Base-by-base conservation (phyloP, 148 eudicot species). In the Chenopodium album region DNA sequence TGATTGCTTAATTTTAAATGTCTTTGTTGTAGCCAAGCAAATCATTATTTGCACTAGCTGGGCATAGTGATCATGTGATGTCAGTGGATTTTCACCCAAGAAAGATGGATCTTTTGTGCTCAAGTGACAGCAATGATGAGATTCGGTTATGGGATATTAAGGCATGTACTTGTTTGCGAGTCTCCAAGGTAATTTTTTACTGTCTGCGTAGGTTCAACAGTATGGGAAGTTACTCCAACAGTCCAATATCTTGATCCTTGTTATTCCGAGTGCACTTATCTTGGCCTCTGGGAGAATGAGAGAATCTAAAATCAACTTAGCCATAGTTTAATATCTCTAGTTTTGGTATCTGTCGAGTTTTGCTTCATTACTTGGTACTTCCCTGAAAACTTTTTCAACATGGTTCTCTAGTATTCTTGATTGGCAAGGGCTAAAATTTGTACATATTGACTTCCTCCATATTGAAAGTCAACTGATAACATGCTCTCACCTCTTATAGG, bases 81-180 rank as follows among this genome's bases (percentile, higher is more conserved):
- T 89, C 94, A 64, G 29, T 89, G 72, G 89, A 91, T 83, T 91
- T 91, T 80, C 90, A 91, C 78, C 88, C 92, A 31, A 85, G 59
- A 80, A 88, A 88, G 75, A 28, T 23, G 41, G 79, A 83, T 68
- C 81, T 91, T n/a, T 82, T 91, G 48, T 88, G 88, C 76, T 91
- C 89, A 71, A 89, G 90, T 85, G 94, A 88, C 79, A 67, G 84
- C 83, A 85, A 76, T 26, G 76, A 79, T 62, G 89, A 86, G 74
- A 85, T 89, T 56, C 78, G 85, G 1, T 47, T 86, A 1, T 91
- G 94, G 92, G 81, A 83, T 64, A 16, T 87, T 56, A 78, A 79
- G 46, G 73, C 80, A 16, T 37, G 46, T 78, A 4, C 65, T 41
- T 87, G 93, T 76, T 37, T 32, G 65, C 87, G 66, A 56, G 74